Evolutionary conservation across 163 green algal species (phyloP).

Genomic region (Scenedesmus sp.): DNA sequence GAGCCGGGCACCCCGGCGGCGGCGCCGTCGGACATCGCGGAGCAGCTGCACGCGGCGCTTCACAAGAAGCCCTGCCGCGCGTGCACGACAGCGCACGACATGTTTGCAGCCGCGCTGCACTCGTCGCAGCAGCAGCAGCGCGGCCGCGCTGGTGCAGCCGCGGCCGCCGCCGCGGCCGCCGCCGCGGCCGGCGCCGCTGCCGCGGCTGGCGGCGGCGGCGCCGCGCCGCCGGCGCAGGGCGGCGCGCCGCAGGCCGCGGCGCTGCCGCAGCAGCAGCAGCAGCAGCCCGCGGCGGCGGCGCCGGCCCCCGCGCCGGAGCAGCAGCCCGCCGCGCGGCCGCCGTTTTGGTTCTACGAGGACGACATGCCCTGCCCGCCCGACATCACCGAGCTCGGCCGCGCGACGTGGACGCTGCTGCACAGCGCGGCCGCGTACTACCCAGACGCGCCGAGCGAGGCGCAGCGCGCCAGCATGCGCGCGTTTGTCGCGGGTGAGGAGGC

Average conservation of each 20-base stretch:
- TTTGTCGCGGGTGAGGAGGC: too few species aligned
- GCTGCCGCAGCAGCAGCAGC: conserved; percentile 7
- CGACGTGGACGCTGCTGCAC: conserved; percentile 92
- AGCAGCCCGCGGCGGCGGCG: conserved; percentile 25
- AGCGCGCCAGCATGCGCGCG: conserved; percentile 69
- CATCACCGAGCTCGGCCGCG: conserved; percentile 65
- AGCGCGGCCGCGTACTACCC: conserved; percentile 88
- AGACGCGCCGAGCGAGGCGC: conserved; percentile 66
- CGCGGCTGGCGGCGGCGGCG: not conserved
- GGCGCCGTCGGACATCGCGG: not conserved
- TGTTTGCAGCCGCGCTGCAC: conserved; percentile 40
- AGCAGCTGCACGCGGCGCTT: conserved; percentile 6
- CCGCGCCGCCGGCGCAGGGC: not conserved
- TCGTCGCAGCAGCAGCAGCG: conserved; percentile 1
- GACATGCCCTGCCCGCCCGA: conserved; percentile 57
- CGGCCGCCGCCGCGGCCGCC: conserved; percentile 2
- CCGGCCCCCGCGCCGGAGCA: too few species aligned
- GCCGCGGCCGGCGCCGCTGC: conserved; percentile 4
- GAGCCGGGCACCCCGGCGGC: not conserved
- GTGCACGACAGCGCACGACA: conserved; percentile 34
- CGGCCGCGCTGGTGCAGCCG: conserved; percentile 3
- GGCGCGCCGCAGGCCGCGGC: not conserved
- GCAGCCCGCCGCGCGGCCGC: not conserved
- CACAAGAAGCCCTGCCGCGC: conserved; percentile 29
- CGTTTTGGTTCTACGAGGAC: conserved; percentile 48